Percentiles rank a stretch among this genome's conserved stretches.
These are phyloP conservation scores for Paraphaeosphaeria sporulosa DNA, from an alignment of 2,329 filamentous ascomycete genomes.

Conservation along the genomic window DNA sequence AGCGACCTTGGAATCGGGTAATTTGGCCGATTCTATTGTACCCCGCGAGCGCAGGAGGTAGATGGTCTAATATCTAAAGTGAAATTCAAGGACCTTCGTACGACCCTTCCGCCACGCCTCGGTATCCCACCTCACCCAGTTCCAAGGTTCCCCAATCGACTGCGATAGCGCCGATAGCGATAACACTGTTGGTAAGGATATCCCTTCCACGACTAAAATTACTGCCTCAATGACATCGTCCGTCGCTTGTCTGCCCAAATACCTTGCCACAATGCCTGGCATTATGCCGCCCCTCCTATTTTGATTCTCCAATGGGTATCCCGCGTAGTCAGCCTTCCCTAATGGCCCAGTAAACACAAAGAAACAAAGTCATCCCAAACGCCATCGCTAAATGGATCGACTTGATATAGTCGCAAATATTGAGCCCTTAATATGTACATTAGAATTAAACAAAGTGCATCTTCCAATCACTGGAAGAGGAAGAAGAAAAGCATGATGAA, in stretches of 20 bases:
- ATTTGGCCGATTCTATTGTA: conserved; percentile 1
- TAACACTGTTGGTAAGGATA: conserved; percentile 5
- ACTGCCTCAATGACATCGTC: conserved; percentile 12
- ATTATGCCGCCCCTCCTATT: conserved; percentile 18
- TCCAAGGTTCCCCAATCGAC: conserved; percentile 12
- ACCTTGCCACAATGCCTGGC: conserved; percentile 8
- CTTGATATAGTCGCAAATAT: conserved; percentile 28
- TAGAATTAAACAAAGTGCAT: conserved; percentile 23
- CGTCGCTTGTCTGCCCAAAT: conserved; percentile 9
- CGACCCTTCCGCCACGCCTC: conserved; percentile 13
- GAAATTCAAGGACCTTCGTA: conserved; percentile 26
- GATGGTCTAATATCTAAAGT: conserved; percentile 30
- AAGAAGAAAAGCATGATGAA: conserved; percentile 45
- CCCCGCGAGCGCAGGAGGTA: conserved; percentile 22
- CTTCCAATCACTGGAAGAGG: conserved; percentile 38
- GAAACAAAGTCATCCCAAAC: conserved; percentile 30
- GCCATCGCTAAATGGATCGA: conserved; percentile 48
- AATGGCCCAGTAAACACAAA: conserved; percentile 21
- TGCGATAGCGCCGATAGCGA: conserved; percentile 13
- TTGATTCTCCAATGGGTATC: conserved; percentile 29
- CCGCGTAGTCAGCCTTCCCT: conserved; percentile 18
- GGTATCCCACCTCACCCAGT: conserved; percentile 14
- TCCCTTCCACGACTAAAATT: conserved; percentile 1
- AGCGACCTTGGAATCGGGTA: background rate
- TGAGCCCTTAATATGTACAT: conserved; percentile 28